Conservation (phyloP, 768 basidiomycete species). For the Hericium rajendrae region DNA sequence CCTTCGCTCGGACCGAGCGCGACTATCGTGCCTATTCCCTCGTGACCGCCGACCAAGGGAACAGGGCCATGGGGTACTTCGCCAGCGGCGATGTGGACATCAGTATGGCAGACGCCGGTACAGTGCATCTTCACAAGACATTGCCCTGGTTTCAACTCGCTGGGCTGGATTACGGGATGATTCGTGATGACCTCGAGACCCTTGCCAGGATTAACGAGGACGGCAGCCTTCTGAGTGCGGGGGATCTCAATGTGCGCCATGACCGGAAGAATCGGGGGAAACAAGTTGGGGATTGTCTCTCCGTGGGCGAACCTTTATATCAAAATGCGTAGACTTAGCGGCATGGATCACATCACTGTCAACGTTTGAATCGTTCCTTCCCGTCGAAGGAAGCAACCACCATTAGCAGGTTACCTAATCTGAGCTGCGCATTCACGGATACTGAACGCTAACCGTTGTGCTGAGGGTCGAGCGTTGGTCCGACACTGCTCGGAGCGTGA, state of each 20-base stretch:
- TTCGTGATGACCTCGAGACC: background rate
- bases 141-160: background rate
- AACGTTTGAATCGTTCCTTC: too few relatives aligned
- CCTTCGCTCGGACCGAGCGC: background rate
- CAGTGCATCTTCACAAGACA: background rate
- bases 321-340: too few relatives aligned
- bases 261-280: background rate
- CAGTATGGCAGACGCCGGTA: constrained; percentile 1
- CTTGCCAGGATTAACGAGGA: background rate
- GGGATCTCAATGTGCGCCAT: background rate
- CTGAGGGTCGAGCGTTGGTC: too few relatives aligned
- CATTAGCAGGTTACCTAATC: too few relatives aligned
- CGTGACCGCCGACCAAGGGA: background rate
- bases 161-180: background rate
- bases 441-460: too few relatives aligned
- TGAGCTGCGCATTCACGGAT: too few relatives aligned
- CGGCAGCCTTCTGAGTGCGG: background rate
- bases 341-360: too few relatives aligned
- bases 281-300: too few relatives aligned
- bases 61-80: background rate
- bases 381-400: too few relatives aligned
- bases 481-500: too few relatives aligned
- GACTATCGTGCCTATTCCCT: constrained; percentile 1
- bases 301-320: too few relatives aligned
- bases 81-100: background rate